Percentiles rank a stretch among this genome's conserved stretches.
phyloP scores from a whole-genome alignment of 257 asterid genomes.

The Petunia axillaris region DNA sequence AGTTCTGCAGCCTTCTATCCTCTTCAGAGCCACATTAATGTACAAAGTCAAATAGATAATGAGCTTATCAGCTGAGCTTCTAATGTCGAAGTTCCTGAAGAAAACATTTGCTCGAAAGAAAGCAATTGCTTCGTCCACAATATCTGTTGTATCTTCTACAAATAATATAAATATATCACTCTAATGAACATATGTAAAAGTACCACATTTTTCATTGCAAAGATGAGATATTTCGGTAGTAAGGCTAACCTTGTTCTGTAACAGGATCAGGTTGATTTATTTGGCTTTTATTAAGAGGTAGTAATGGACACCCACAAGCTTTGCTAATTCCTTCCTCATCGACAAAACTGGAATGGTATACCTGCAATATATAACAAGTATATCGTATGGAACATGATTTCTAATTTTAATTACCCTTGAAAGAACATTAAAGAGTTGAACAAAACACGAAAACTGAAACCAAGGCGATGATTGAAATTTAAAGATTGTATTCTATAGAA shows the following conservation, averaged over 20 bases:
- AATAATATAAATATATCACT: slow-evolving; percentile 9
- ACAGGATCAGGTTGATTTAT: slow-evolving; percentile 96
- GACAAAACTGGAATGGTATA: slow-evolving; percentile 89
- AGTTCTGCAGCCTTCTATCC: slow-evolving; percentile 96
- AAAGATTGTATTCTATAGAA: no score
- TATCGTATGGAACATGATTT: no score
- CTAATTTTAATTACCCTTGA: no score
- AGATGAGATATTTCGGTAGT: no score
- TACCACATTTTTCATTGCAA: no score
- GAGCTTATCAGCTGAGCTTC: slow-evolving; percentile 94
- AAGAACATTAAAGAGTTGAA: no score
- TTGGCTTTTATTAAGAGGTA: slow-evolving; percentile 86
- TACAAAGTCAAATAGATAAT: slow-evolving; percentile 89
- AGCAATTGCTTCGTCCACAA: slow-evolving; percentile 96
- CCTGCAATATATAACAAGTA: slow-evolving; percentile 45
- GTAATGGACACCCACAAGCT: slow-evolving; percentile 98
- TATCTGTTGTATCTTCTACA: slow-evolving; percentile 82
- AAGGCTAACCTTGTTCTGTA: slow-evolving; percentile 75
- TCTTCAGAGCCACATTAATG: slow-evolving; percentile 81
- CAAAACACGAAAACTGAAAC: no score
- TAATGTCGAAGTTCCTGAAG: slow-evolving; percentile 91
- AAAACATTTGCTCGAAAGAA: slow-evolving; percentile 96
- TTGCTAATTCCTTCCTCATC: slow-evolving; percentile 72
- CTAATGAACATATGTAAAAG: no score
- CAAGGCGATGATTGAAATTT: no score